Evolutionary conservation across 805 yeast species (phyloP).

Genomic region (Myxozyma monticola): DNA sequence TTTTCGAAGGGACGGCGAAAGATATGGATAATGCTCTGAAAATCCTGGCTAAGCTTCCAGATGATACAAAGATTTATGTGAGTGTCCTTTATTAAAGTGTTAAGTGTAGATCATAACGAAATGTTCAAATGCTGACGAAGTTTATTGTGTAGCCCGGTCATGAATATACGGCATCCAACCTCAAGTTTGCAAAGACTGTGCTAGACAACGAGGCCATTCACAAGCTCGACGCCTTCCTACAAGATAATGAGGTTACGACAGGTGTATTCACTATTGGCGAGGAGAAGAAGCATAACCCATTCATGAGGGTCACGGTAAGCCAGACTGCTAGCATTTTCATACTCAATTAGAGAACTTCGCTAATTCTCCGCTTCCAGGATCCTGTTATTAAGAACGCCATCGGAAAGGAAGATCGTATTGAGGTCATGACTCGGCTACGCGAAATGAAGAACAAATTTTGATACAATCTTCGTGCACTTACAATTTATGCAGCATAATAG

Average conservation of each 20-base stretch:
- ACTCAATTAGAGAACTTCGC: too few species aligned
- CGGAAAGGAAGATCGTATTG: slow-evolving; percentile 51
- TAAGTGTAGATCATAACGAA: too few species aligned
- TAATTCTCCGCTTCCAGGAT: slow-evolving; percentile 44
- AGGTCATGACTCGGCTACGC: slow-evolving; percentile 72
- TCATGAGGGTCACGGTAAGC: slow-evolving; percentile 59
- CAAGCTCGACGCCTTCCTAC: slow-evolving; percentile 52
- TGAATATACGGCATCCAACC: slow-evolving; percentile 85
- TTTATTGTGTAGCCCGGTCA: slow-evolving; percentile 80
- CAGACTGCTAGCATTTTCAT: background rate
- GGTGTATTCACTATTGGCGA: slow-evolving; percentile 83
- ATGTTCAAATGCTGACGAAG: background rate
- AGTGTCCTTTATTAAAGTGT: slow-evolving; percentile 1
- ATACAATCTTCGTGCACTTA: too few species aligned
- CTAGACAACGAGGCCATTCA: slow-evolving; percentile 56
- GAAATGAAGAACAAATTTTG: slow-evolving; percentile 61
- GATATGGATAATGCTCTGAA: slow-evolving; percentile 78
- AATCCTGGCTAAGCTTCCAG: slow-evolving; percentile 60
- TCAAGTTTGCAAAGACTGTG: slow-evolving; percentile 70
- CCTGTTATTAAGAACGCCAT: slow-evolving; percentile 60
- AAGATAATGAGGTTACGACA: slow-evolving; percentile 66
- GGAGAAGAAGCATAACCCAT: slow-evolving; percentile 82
- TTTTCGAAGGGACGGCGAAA: slow-evolving; percentile 83
- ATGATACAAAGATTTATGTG: slow-evolving; percentile 64
- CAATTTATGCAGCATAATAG: too few species aligned